Evolutionary conservation across 306 rosid genomes (phyloP).

Genomic region (Nissolia schottii): DNA sequence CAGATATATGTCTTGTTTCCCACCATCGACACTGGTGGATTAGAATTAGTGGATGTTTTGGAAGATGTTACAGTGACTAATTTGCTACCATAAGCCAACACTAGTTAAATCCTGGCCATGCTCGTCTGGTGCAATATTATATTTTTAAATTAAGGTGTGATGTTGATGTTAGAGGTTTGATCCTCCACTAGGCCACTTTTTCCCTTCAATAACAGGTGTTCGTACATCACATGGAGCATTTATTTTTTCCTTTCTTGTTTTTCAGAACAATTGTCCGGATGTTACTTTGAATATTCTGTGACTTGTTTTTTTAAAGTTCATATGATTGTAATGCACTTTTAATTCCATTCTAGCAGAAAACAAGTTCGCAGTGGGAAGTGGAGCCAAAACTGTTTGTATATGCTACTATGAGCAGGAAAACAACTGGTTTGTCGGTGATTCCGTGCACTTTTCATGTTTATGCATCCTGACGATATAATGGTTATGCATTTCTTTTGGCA

Average conservation of each 20-base stretch:
- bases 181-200: constrained; percentile 10
- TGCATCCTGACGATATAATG: constrained; percentile 9
- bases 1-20: neutral
- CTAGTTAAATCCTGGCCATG: neutral
- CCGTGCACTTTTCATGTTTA: constrained; percentile 1
- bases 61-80: constrained; percentile 7
- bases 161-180: neutral
- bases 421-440: constrained; percentile 57
- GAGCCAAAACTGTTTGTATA: constrained; percentile 90
- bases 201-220: neutral
- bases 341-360: constrained; percentile 55
- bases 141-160: neutral
- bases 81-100: constrained; percentile 7
- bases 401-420: constrained; percentile 98
- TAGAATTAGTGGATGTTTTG: neutral
- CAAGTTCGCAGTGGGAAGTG: constrained; percentile 98
- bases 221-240: neutral
- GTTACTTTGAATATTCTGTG: neutral
- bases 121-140: constrained; percentile 14
- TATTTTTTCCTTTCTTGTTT: neutral
- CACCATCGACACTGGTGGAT: constrained; percentile 1
- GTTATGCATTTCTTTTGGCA: neutral
- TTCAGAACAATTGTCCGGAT: neutral
- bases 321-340: constrained; percentile 18
- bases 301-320: neutral